Evolutionary conservation across 352 stramenopile species (phyloP), one percentile per base, ranked within the genome.

Genomic region (Thalassiosira mediterranea): DNA sequence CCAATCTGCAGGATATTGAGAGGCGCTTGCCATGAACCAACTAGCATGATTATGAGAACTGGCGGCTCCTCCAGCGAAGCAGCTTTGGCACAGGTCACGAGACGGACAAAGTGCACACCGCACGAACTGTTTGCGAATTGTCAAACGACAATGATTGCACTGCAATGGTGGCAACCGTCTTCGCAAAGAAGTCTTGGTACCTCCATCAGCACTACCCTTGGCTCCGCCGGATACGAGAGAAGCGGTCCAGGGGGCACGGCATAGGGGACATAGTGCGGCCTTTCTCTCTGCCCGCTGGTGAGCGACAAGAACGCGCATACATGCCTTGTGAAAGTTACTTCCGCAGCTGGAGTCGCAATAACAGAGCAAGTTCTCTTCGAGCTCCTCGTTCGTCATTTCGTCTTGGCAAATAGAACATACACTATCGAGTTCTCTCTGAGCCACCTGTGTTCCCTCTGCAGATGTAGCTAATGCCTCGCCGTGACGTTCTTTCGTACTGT

Each of bases 341-440:
- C 70, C 69, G 46, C 79, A 87, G 3, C 51, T 52, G 15, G 28
- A 37, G 15, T 59, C 23, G 54, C 79, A 87, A 48, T 66, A 87
- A 26, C 67, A 83, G 0, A 87, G 56, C 0, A 67, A 38, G 15
- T 61, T 67, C 2, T 76, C 52, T 8, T 72, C 26, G 2, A 76
- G 17, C 38, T 76, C 72, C 3, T 47, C 5, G 8, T 70, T 21
- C 48, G 66, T 75, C 57, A 87, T 74, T 26, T 57, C 32, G 34
- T 87, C 75, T 52, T 84, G 71, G 32, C 79, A 87, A n/a, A 87
- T 81, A 13, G 71, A 42, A 53, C 79, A 87, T 26, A 40, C 53
- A 38, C 76, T 64, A 11, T 59, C 77, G 13, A 79, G 37, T 48
- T 76, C 38, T 59, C 58, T 68, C 31, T 75, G 1, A 79, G 38